These are phyloP conservation scores for Candida frijolesensis DNA, from an alignment of 1,139 yeast genomes.

Conservation along the genomic window DNA sequence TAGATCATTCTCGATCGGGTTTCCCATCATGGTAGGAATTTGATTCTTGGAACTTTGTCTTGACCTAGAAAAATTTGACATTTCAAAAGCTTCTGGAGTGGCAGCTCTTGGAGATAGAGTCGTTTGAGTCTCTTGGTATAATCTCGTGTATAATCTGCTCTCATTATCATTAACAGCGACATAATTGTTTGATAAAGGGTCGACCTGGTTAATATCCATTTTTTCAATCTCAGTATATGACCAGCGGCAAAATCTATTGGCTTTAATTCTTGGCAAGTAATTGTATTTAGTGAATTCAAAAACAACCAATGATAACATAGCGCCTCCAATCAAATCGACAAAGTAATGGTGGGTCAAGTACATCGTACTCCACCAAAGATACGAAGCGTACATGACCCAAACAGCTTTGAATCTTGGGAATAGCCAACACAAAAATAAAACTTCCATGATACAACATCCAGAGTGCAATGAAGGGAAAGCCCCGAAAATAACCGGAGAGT, in stretches of 20 bases:
- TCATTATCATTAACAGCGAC: slow-evolving; percentile 16
- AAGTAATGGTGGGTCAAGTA: slow-evolving; percentile 95
- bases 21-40: slow-evolving; percentile 17
- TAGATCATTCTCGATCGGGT: slow-evolving; percentile 13
- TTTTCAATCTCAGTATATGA: slow-evolving; percentile 53
- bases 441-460: slow-evolving; percentile 93
- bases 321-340: slow-evolving; percentile 89
- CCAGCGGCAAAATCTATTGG: slow-evolving; percentile 78
- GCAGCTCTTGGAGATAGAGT: slow-evolving; percentile 1
- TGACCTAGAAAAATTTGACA: slow-evolving; percentile 32
- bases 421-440: slow-evolving; percentile 76
- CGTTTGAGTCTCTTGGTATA: slow-evolving; percentile 15
- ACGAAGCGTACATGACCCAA: slow-evolving; percentile 75
- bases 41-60: slow-evolving; percentile 33
- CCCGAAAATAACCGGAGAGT: slow-evolving; percentile 91
- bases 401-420: slow-evolving; percentile 69
- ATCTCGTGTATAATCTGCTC: slow-evolving; percentile 11
- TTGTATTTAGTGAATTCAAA: slow-evolving; percentile 74
- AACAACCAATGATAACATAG: slow-evolving; percentile 69
- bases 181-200: slow-evolving; percentile 33
- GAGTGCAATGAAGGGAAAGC: slow-evolving; percentile 97
- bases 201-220: slow-evolving; percentile 29
- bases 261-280: slow-evolving; percentile 70
- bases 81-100: slow-evolving; percentile 26
- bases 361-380: slow-evolving; percentile 99